Evolutionary conservation across 371 early-diverging fungal species (phyloP).

Genomic region (Rozella allomycis): DNA sequence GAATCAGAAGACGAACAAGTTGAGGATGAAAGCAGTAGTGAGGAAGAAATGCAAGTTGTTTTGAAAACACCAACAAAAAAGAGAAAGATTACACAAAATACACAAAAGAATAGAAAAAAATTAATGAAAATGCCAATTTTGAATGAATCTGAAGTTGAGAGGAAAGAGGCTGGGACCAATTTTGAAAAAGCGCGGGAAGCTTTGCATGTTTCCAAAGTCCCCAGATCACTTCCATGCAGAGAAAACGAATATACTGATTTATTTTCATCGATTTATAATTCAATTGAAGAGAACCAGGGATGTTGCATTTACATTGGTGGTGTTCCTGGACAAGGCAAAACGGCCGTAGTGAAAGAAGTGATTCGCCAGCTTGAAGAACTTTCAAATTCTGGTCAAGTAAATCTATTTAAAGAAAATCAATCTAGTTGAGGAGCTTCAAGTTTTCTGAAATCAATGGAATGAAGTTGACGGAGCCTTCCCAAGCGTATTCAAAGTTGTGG

Average conservation of each 20-base stretch:
- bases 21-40: too few relatives aligned
- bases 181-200: constrained; percentile 45
- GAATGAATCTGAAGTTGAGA: too few relatives aligned
- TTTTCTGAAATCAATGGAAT: constrained; percentile 88
- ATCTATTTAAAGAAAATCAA: background rate
- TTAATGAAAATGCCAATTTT: too few relatives aligned
- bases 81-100: too few relatives aligned
- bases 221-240: constrained; percentile 67
- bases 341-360: constrained; percentile 75
- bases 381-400: too few relatives aligned
- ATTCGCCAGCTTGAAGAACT: constrained; percentile 40
- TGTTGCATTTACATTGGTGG: constrained; percentile 83
- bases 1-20: too few relatives aligned
- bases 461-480: constrained; percentile 76
- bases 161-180: too few relatives aligned
- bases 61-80: too few relatives aligned
- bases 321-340: constrained; percentile 94
- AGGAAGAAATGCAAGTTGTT: too few relatives aligned
- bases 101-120: too few relatives aligned
- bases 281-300: constrained; percentile 52
- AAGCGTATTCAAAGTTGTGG: constrained; percentile 67
- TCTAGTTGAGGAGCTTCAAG: constrained; percentile 36
- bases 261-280: constrained; percentile 38
- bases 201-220: constrained; percentile 71
- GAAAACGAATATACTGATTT: constrained; percentile 68